These are phyloP conservation scores for Pneumocystis oryctolagi DNA, from an alignment of 1,139 yeast species.

Conservation along the genomic window DNA sequence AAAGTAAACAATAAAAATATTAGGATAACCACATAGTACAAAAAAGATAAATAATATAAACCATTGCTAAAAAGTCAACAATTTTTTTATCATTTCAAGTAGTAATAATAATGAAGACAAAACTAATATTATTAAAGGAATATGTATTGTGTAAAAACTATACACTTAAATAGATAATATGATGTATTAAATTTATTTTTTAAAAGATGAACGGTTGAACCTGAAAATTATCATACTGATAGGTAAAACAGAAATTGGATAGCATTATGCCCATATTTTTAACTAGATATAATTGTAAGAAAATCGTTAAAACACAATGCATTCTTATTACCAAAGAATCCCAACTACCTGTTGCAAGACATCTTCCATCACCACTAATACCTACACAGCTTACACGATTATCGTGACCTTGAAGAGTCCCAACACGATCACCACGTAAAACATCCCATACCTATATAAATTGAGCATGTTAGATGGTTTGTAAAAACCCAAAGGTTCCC, in stretches of 20 bases:
- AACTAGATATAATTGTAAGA: background rate
- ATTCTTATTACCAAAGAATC: slow-evolving; percentile 18
- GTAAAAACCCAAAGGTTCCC: background rate
- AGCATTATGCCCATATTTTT: slow-evolving; percentile 10
- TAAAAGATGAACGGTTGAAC: background rate
- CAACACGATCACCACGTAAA: slow-evolving; percentile 49
- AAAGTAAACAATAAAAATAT: too few species aligned
- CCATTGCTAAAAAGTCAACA: too few species aligned
- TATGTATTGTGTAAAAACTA: background rate
- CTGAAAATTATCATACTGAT: background rate
- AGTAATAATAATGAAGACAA: too few species aligned
- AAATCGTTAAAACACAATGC: background rate
- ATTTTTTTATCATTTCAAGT: too few species aligned
- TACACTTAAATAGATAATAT: background rate
- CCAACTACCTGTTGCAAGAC: slow-evolving; percentile 26
- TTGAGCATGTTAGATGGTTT: slow-evolving; percentile 14
- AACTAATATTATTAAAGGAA: too few species aligned
- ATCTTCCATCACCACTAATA: slow-evolving; percentile 57
- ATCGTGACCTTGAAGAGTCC: slow-evolving; percentile 43
- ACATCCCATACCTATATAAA: slow-evolving; percentile 54
- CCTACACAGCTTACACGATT: slow-evolving; percentile 50
- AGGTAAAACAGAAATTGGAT: too few species aligned
- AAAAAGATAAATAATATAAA: too few species aligned
- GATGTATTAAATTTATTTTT: background rate
- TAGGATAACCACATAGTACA: too few species aligned